A percentile compares a stretch with the other conserved stretches of the same genome.
These are phyloP conservation scores for Pleurotus djamor DNA, from an alignment of 768 basidiomycete species.

Conservation along the genomic window DNA sequence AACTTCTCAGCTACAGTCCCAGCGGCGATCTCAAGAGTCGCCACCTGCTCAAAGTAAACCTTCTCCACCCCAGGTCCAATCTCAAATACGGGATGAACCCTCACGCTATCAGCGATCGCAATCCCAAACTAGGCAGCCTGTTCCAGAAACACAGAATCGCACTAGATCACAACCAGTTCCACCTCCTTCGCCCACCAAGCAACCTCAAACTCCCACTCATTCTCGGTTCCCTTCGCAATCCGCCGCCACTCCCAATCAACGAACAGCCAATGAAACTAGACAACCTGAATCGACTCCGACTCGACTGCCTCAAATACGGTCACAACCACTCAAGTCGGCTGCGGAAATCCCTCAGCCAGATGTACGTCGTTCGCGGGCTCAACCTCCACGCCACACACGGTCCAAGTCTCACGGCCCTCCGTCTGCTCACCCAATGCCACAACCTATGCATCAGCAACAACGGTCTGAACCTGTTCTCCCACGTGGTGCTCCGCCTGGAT, in stretches of 20 bases:
- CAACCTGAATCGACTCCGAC: neutral
- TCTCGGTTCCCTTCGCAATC: no score
- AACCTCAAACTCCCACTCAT: no score
- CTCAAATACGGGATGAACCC: neutral
- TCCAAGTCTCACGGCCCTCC: conserved; percentile 1
- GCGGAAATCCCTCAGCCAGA: conserved; percentile 1
- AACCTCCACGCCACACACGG: neutral
- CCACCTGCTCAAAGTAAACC: neutral
- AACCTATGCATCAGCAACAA: neutral
- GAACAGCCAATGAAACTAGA: no score
- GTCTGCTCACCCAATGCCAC: neutral
- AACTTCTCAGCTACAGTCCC: neutral
- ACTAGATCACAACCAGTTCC: no score
- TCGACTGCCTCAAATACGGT: neutral
- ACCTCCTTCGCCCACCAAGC: no score
- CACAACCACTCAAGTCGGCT: neutral
- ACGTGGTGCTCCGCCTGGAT: conserved; percentile 1
- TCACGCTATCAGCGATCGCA: neutral
- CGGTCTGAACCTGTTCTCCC: neutral
- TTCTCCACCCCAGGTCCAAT: neutral
- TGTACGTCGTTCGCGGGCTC: conserved; percentile 14
- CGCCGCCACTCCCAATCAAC: no score
- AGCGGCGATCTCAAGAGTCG: neutral
- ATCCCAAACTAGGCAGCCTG: neutral
- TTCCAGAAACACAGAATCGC: no score